Evolutionary conservation across 768 basidiomycete species (phyloP), one percentile per base, ranked within the genome.

Genomic region (Pleurotus cornucopiae): DNA sequence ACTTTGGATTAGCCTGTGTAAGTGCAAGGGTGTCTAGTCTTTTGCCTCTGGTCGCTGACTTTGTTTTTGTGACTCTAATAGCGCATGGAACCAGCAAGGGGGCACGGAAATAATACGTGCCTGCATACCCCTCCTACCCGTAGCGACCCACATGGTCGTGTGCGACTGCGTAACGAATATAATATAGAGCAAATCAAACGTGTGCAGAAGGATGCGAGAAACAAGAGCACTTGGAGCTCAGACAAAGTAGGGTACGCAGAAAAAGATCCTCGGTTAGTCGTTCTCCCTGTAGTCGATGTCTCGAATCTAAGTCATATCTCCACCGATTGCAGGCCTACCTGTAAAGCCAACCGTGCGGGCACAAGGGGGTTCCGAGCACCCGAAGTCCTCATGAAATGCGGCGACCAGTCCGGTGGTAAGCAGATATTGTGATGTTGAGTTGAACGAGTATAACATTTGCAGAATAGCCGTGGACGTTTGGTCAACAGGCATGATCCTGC

Each of bases 281-380:
- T 20, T 34, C 30, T 34, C 30, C 30, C 30, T 9, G 2, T 34
- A 34, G 30, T 34, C 30, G 3, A 34, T 34, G 0, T 34, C 6
- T 34, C 30, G 4, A 11, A 34, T 11, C 30, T 34, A 34, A 34
- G 9, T 4, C 30, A 34, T 11, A 34, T 34, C 30, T 21, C 54
- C 57, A 21, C 52, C 53, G 52, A 11, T 26, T 21, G 12, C 55
- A 90, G 91, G 61, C 90, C 91, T 1, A 75, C 78, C 39, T 89
- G 91, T 52, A 95, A 95, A 69, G 94, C 97, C 2, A 98, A 98
- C 66, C 84, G 97, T 47, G 97, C 97, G 1, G 97, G 97, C 3
- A 99, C 97, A 11, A 75, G 97, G 63, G 97, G 97, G 0, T 99
- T 99, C 68, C 84, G 97, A 56, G 94, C 97, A 1, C 97, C 97